Evolutionary conservation across 768 basidiomycete genomes (phyloP).

Genomic region (Xerocomellus dryophilus): DNA sequence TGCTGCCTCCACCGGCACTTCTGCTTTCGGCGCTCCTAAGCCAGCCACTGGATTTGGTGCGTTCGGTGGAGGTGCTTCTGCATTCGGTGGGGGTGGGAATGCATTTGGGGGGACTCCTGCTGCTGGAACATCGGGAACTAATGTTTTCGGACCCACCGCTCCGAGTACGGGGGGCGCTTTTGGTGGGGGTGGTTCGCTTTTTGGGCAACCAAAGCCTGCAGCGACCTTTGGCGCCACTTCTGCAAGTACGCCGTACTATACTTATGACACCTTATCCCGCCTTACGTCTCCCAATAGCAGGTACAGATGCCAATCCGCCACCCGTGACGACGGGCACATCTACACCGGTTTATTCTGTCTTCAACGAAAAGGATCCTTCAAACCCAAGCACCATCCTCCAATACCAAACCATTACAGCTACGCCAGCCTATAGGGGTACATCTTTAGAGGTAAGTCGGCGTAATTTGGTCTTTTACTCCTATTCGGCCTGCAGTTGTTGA

Average conservation of each 20-base stretch:
- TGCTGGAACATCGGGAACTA: conserved; percentile 31
- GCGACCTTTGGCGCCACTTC: conserved; percentile 44
- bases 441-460: conserved; percentile 63
- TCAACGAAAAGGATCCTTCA: conserved; percentile 62
- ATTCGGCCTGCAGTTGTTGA: not conserved
- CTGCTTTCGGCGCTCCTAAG: conserved; percentile 65
- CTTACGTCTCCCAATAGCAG: conserved; percentile 28
- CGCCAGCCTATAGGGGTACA: conserved; percentile 71
- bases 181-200: conserved; percentile 49
- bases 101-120: conserved; percentile 40
- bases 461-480: conserved; percentile 3
- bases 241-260: conserved; percentile 24
- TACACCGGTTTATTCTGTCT: conserved; percentile 58
- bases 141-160: conserved; percentile 35
- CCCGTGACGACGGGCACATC: conserved; percentile 68
- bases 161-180: conserved; percentile 37
- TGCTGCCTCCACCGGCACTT: conserved; percentile 34
- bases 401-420: conserved; percentile 80
- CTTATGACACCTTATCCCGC: not conserved
- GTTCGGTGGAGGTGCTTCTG: conserved; percentile 57
- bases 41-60: conserved; percentile 74
- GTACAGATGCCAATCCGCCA: conserved; percentile 39
- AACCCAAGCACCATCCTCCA: conserved; percentile 49
- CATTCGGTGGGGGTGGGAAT: conserved; percentile 45
- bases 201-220: conserved; percentile 53